Evolutionary conservation across 345 rosid genomes (phyloP).

Genomic region (Dimocarpus longan): DNA sequence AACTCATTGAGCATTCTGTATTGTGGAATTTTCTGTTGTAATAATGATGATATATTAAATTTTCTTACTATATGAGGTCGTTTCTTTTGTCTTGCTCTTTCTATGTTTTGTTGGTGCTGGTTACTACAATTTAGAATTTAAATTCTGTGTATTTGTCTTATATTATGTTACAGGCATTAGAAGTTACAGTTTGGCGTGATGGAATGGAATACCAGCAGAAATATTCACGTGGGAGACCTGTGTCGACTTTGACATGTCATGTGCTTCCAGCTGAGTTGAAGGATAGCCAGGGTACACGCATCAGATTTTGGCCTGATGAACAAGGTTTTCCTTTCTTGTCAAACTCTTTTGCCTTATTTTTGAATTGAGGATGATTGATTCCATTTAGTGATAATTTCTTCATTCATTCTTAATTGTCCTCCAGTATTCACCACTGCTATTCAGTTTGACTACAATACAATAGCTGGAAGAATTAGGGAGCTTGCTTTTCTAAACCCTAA

Average conservation of each 20-base stretch:
- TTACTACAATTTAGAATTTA: background rate
- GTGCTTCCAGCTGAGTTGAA: conserved; percentile 62
- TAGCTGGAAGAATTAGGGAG: conserved; percentile 92
- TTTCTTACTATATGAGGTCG: background rate
- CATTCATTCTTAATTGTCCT: conserved; percentile 12
- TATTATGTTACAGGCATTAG: conserved; percentile 56
- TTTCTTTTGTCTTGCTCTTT: conserved; percentile 4
- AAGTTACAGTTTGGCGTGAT: conserved; percentile 92
- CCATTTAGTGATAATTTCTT: conserved; percentile 25
- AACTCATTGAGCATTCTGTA: background rate
- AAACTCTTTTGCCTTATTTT: conserved; percentile 7
- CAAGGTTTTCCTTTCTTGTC: conserved; percentile 55
- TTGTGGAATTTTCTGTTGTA: background rate
- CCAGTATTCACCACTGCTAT: conserved; percentile 89
- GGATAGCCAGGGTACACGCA: conserved; percentile 66
- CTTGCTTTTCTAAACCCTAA: conserved; percentile 95
- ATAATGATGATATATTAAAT: background rate
- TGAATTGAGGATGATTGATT: conserved; percentile 5
- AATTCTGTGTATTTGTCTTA: background rate
- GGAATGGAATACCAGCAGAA: conserved; percentile 76
- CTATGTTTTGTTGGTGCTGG: background rate
- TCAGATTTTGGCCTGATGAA: conserved; percentile 97
- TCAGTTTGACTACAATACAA: conserved; percentile 82
- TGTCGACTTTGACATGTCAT: conserved; percentile 50
- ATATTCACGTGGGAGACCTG: conserved; percentile 92